A percentile compares a stretch with the other conserved stretches of the same genome.
Evolutionary conservation across 1,284 basidiomycete species (phyloP).

Genomic region (Fistulinella staudtii): DNA sequence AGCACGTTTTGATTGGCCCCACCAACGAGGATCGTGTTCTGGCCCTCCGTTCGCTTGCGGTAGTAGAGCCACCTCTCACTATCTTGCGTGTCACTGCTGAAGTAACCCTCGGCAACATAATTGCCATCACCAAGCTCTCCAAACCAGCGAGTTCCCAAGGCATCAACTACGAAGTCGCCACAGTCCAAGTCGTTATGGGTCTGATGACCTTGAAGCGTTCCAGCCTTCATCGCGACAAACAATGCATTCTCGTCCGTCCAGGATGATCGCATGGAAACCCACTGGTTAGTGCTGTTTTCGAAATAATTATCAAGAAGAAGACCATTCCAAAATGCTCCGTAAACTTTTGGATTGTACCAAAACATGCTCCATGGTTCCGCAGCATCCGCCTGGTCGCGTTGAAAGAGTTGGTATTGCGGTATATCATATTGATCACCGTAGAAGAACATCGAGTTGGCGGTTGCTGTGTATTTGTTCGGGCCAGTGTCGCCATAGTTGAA

Average conservation of each 20-base stretch:
- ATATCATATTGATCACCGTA: slow-evolving; percentile 66
- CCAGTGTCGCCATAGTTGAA: slow-evolving; percentile 95
- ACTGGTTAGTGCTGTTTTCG: slow-evolving; percentile 65
- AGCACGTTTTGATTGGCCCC: slow-evolving; percentile 77
- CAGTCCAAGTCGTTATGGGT: slow-evolving; percentile 92
- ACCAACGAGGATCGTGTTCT: slow-evolving; percentile 89
- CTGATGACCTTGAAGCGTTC: slow-evolving; percentile 74
- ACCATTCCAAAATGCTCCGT: slow-evolving; percentile 91
- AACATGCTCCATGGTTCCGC: slow-evolving; percentile 95
- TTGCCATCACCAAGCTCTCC: slow-evolving; percentile 92
- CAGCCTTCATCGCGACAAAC: slow-evolving; percentile 88
- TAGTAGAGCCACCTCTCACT: slow-evolving; percentile 86
- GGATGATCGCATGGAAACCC: slow-evolving; percentile 87
- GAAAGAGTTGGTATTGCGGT: slow-evolving; percentile 81
- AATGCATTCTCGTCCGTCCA: slow-evolving; percentile 88
- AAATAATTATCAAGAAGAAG: slow-evolving; percentile 83
- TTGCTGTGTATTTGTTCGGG: slow-evolving; percentile 90
- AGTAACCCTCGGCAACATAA: slow-evolving; percentile 74
- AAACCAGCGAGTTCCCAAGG: slow-evolving; percentile 91
- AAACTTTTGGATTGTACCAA: slow-evolving; percentile 86
- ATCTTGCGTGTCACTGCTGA: slow-evolving; percentile 63
- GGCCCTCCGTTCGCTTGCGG: slow-evolving; percentile 94
- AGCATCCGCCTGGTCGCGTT: slow-evolving; percentile 89
- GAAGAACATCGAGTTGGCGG: slow-evolving; percentile 72
- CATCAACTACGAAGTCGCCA: slow-evolving; percentile 95